Conservation (phyloP, 139 green algal genomes). For the Chlamydomonas incerta region DNA sequence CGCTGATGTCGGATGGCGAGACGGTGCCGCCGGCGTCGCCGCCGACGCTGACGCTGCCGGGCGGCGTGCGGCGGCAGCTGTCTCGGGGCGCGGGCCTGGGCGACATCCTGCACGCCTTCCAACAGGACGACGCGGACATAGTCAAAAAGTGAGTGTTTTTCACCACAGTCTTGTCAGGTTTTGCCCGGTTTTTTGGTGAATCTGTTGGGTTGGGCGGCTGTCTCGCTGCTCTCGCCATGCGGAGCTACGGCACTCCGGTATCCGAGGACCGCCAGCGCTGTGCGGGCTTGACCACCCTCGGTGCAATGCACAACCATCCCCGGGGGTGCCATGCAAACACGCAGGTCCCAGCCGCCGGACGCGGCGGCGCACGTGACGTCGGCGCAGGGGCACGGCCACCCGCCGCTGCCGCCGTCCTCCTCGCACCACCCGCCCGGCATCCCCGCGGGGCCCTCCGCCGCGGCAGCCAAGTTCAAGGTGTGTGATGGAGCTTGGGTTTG, state of each 20-base stretch:
- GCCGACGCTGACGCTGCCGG: slow-evolving; percentile 39
- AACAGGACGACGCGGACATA: slow-evolving; percentile 43
- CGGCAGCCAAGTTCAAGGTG: background rate
- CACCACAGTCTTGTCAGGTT: background rate
- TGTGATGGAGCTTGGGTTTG: no score
- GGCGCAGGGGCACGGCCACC: background rate
- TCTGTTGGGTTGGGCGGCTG: background rate
- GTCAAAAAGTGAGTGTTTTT: slow-evolving; percentile 10
- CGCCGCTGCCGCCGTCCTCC: no score
- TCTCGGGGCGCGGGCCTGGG: slow-evolving; percentile 32
- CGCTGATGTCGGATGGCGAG: slow-evolving; percentile 6
- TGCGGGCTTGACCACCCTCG: no score
- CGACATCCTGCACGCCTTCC: slow-evolving; percentile 46
- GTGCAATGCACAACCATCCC: no score
- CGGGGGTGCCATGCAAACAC: no score
- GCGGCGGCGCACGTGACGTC: background rate
- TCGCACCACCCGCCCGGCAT: background rate
- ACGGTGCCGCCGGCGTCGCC: slow-evolving; percentile 21
- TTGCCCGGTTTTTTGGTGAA: no score
- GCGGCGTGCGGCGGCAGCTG: slow-evolving; percentile 45
- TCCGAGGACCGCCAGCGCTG: no score
- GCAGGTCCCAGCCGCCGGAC: background rate
- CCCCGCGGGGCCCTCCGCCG: no score
- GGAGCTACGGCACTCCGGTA: no score
- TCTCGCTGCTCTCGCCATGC: no score